These are phyloP conservation scores for Penicillium rolfsii DNA, from an alignment of 2,329 filamentous ascomycete species.

Conservation along the genomic window DNA sequence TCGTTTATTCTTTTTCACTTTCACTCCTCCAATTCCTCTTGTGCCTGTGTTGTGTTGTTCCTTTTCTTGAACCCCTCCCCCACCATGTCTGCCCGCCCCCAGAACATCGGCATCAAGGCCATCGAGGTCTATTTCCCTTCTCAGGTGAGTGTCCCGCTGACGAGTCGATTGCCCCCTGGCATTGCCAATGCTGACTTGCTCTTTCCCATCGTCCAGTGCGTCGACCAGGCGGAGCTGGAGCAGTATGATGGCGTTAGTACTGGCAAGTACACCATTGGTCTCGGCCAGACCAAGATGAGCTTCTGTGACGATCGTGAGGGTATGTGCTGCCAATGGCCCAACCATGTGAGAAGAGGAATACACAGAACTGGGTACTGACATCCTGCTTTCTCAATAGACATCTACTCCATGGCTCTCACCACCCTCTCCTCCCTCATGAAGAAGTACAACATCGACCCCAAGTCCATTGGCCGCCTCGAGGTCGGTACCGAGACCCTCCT, in stretches of 20 bases:
- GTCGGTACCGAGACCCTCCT: constrained; percentile 84
- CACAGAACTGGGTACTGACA: constrained; percentile 7
- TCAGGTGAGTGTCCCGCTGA: constrained; percentile 65
- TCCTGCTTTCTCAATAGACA: constrained; percentile 60
- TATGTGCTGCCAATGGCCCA: constrained; percentile 45
- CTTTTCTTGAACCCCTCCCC: constrained; percentile 21
- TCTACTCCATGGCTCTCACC: constrained; percentile 83
- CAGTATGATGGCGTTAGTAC: constrained; percentile 81
- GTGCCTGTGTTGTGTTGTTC: constrained; percentile 12
- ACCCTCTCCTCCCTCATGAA: constrained; percentile 75
- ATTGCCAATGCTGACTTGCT: constrained; percentile 20
- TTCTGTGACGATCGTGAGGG: constrained; percentile 90
- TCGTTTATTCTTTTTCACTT: constrained; percentile 14
- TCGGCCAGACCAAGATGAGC: constrained; percentile 89
- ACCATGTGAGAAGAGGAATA: neutral
- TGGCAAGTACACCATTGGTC: constrained; percentile 89
- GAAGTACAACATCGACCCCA: constrained; percentile 81
- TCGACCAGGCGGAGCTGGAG: constrained; percentile 80
- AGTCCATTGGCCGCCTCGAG: constrained; percentile 77
- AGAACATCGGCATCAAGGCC: constrained; percentile 92
- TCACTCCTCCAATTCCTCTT: constrained; percentile 3
- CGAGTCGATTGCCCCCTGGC: constrained; percentile 6
- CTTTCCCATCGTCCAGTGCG: constrained; percentile 61
- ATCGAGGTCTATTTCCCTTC: constrained; percentile 87
- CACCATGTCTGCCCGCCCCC: constrained; percentile 73